Evolutionary conservation across 116 monocot species (phyloP).

Genomic region (Phalaenopsis hybrid): DNA sequence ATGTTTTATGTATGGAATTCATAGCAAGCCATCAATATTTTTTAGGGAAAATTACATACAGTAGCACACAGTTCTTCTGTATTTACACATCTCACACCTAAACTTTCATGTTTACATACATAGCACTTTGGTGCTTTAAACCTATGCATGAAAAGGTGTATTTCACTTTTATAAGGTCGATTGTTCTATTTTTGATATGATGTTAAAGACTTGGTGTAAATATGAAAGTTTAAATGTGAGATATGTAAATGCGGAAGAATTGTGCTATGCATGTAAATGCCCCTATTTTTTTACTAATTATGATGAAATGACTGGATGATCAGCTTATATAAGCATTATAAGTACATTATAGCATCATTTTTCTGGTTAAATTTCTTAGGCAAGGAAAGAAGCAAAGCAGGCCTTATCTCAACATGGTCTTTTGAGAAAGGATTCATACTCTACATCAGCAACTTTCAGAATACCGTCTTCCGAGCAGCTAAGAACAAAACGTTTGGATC

Average conservation of each 20-base stretch:
- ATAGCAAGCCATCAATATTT: neutral
- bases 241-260: too few species aligned
- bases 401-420: constrained; percentile 66
- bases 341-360: neutral
- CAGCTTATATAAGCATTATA: neutral
- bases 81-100: too few species aligned
- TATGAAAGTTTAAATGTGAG: too few species aligned
- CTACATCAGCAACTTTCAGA: constrained; percentile 29
- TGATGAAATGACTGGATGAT: neutral
- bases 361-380: constrained; percentile 27
- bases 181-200: too few species aligned
- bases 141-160: too few species aligned
- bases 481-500: constrained; percentile 72
- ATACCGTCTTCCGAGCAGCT: constrained; percentile 74
- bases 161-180: too few species aligned
- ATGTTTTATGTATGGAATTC: neutral
- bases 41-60: too few species aligned
- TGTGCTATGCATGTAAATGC: too few species aligned
- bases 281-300: neutral
- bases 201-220: too few species aligned
- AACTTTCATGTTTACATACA: too few species aligned
- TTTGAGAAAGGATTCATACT: constrained; percentile 31
- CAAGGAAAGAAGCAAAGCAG: constrained; percentile 59
- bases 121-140: too few species aligned
- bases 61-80: too few species aligned